Evolutionary conservation across 495 filamentous ascomycete genomes (phyloP), one percentile per base, ranked within the genome.

Genomic region (Bombardia bombarda): DNA sequence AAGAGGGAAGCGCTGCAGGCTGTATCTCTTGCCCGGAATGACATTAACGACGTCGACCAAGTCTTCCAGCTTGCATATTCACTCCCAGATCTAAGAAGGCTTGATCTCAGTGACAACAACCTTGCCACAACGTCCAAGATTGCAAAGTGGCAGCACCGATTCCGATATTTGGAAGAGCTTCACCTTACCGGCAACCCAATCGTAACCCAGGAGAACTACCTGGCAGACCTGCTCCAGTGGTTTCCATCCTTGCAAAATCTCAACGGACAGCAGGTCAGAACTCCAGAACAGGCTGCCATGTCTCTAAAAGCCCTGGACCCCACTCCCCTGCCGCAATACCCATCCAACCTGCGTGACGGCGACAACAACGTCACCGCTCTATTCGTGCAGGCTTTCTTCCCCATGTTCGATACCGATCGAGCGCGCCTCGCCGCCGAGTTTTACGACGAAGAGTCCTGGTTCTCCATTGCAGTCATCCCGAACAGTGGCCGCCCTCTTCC

Each of bases 41-140:
- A 77, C 36, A 78, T 97, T 20, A 62, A 72, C 19, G 78, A 83
- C 46, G 70, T 95, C 36, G 45, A 63, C 16, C 73, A 79, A 24
- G 82, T 98, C 33, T 82, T 78, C 12, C 66, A 75, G 0, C 72
- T 98, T 10, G 77, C 86, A 14, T 66, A 77, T 30, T 83, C 84
- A 0, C 82, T 98, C 36, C 86, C 90, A 1, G 77, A 83, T 47
- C 63, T 96, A 42, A 82, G 87, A 55, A 86, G 92, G 40, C 75
- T 95, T 9, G 88, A 93, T 47, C 74, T 95, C 3, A 90, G 84
- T 24, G 72, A 77, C 62, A 95, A 95, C 67, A 76, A 81, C 23
- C 72, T 95, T 51, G 68, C 71, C 43, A 70, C 74, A 42, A 64
- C 93, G 36, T 70, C 75, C 45, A 70, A 89, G 9, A 83, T 84